Evolutionary conservation across 176 grass and related monocot species (phyloP).

Genomic region (Eremochloa ophiuroides): DNA sequence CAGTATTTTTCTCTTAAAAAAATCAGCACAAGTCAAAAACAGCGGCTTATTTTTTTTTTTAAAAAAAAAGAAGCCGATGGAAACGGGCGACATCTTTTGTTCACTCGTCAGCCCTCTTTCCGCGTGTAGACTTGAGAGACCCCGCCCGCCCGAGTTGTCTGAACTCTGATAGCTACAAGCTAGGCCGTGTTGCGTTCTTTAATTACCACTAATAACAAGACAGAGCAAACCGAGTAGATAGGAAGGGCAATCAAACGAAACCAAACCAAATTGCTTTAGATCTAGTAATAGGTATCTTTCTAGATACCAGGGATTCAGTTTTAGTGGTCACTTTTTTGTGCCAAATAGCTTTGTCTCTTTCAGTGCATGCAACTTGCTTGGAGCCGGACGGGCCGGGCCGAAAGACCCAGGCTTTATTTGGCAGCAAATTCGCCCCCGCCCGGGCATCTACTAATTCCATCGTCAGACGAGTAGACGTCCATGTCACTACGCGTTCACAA

Average conservation of each 20-base stretch:
- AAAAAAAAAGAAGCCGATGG: no score
- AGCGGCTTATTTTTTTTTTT: no score
- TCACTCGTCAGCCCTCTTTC: background rate
- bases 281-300: no score
- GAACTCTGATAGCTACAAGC: background rate
- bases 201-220: background rate
- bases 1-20: no score
- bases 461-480: background rate
- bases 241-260: background rate
- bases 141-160: background rate
- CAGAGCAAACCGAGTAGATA: background rate
- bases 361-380: no score
- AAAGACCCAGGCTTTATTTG: background rate
- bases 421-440: background rate
- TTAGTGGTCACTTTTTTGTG: background rate
- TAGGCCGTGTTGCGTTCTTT: background rate
- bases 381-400: background rate
- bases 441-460: background rate
- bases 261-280: background rate
- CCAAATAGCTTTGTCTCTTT: background rate
- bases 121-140: slow-evolving; percentile 16
- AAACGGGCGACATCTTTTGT: background rate
- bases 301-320: background rate
- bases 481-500: background rate
- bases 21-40: no score